phyloP scores from a whole-genome alignment of 495 filamentous ascomycete species.

The Terfezia boudieri region DNA sequence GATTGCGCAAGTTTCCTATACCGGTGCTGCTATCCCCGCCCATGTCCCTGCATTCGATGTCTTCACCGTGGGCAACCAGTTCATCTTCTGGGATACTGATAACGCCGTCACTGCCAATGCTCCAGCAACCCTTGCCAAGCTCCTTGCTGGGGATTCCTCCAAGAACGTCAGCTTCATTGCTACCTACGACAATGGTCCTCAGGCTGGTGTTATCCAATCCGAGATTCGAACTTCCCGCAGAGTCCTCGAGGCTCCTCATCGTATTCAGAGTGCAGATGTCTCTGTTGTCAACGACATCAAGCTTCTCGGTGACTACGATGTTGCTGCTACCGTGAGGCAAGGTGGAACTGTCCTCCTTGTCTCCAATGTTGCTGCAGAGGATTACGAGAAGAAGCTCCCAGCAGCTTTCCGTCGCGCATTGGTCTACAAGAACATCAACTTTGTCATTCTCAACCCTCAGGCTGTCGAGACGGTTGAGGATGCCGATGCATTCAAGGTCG shows the following conservation, averaged over 20 bases:
- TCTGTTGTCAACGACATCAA: constrained; percentile 56
- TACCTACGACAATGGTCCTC: constrained; percentile 62
- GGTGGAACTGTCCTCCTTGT: constrained; percentile 53
- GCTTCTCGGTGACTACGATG: constrained; percentile 51
- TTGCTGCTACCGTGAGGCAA: constrained; percentile 45
- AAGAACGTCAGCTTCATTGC: constrained; percentile 57
- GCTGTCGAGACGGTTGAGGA: constrained; percentile 27
- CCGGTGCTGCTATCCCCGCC: constrained; percentile 20
- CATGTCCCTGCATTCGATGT: constrained; percentile 17
- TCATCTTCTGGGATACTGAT: constrained; percentile 84
- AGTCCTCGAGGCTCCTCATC: constrained; percentile 61
- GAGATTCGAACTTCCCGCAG: constrained; percentile 70
- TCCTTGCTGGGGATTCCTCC: constrained; percentile 50
- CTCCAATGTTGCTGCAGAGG: constrained; percentile 59
- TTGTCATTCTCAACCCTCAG: constrained; percentile 53
- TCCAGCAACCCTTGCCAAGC: constrained; percentile 40
- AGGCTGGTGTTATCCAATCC: constrained; percentile 63
- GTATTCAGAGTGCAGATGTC: constrained; percentile 56
- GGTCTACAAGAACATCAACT: constrained; percentile 38
- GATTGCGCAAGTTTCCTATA: constrained; percentile 15
- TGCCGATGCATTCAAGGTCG: constrained; percentile 18
- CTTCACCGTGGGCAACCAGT: constrained; percentile 41
- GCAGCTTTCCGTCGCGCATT: constrained; percentile 40
- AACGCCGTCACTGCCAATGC: constrained; percentile 42
- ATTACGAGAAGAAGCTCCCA: constrained; percentile 73